Evolutionary conservation across 23 red algal genomes (phyloP), one percentile per base, ranked within the genome.

Genomic region (Gracilaria caudata): DNA sequence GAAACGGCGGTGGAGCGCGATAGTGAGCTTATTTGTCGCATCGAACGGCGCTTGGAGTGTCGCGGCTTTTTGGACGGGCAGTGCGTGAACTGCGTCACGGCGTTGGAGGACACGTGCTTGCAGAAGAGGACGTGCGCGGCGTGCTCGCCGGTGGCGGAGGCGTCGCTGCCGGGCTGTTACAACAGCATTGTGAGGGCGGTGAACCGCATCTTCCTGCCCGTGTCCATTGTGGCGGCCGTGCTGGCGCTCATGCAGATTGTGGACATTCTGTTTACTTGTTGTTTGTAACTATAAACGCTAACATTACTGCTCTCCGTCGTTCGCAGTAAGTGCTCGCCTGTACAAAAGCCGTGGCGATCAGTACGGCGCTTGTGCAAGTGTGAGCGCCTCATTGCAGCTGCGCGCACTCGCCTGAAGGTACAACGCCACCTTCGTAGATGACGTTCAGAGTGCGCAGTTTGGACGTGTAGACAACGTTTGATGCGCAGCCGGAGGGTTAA

Each of bases 11-110:
- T 83, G 29, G 10, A 40, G 11, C 30, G 30, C 13, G 51, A 70
- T 7, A 12, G 13, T 0, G 9, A 49, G 0, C 33, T 82, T 16
- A 38, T 84, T 19, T 92, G 89, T 45, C 20, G 26, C 20, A 76
- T 92, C 21, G 79, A 92, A 51, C 24, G 60, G 26, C 35, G 39
- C 32, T 56, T 59, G 26, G 33, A 63, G n/a, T 92, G 89, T 65
- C 64, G 79, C 14, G 89, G 89, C 59, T 92, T 92, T 57, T 14
- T 33, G 9, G 45, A 77, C 43, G 58, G 38, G 17, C 78, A 92
- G 19, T 92, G 89, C 51, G 8, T 65, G 12, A 45, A 51, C 20
- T 84, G 64, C 55, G n/a, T 23, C 59, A 14, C 40, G 2, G 56
- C 21, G 10, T 32, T 41, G 51, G 26, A 10, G 13, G 49, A 35